Evolutionary conservation across 129 eudicot species (phyloP), one percentile per base, ranked within the genome.

Genomic region (Helichrysum umbraculigerum): DNA sequence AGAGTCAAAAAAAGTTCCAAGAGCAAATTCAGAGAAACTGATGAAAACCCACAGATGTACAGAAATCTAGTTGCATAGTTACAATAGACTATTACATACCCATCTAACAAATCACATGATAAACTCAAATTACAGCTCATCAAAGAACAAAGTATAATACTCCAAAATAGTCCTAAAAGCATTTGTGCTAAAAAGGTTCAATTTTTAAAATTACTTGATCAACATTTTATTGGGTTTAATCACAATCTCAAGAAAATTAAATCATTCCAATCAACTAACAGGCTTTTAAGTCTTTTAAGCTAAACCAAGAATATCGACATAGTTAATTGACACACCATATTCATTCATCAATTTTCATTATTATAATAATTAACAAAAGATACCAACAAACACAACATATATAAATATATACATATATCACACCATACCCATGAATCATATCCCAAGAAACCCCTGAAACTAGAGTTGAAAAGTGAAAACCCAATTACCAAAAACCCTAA

Each of bases 271-370:
- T 59, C 71, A 47, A 21, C 71, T 37, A 58, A 11, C 32, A 58
- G 44, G 15, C 4, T 61, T 39, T 62, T 71, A 30, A 71, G 50
- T 42, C 29, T 77, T 21, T 33, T 9, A 1, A 71, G 7, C 77
- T 32, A 62, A 61, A 78, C 8, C 56, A 50, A 44, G 37, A 64
- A n/a, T 21, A 72, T 61, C 76, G 28, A 42, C n/a, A 37, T 47
- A 60, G 54, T 2, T 34, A 10, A 22, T 63, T 75, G 33, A 50
- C 62, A 16, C 67, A 35, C 39, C 73, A 52, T 54, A 34, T 52
- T 21, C 25, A 76, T n/a, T 19, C 72, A 30, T 7, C 72, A 20
- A 64, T 29, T 47, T 12, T 32, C 32, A 30, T 30, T 62, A 51
- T 64, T 65, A 14, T 28, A 29, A 3, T 42, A 25, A 69, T 30